Conservation (phyloP, 345 rosid species). For the Isatis tinctoria region DNA sequence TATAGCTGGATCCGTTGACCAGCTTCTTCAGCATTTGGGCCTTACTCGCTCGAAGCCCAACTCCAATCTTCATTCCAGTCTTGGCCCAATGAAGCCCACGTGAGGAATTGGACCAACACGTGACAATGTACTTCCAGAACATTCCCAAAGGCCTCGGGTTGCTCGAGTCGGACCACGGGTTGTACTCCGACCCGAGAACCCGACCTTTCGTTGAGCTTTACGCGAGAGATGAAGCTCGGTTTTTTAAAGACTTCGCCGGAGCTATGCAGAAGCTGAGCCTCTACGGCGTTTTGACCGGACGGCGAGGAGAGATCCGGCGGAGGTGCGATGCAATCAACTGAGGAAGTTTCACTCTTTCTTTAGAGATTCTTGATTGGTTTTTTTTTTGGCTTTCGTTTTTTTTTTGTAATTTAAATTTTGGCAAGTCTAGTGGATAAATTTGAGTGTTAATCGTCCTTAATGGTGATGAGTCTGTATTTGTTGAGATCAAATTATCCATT, state of each 20-base stretch:
- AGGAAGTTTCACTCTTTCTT: background rate
- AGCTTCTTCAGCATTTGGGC: no score
- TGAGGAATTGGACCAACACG: no score
- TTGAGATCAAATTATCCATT: no score
- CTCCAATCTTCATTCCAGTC: no score
- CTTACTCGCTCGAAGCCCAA: no score
- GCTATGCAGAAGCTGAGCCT: background rate
- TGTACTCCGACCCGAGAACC: background rate
- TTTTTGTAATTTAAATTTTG: no score
- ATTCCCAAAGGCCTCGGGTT: background rate
- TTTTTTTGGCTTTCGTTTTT: background rate
- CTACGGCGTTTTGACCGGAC: background rate
- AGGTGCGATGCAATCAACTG: background rate
- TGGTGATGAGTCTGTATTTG: no score
- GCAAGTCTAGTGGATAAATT: no score
- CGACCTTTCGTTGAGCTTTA: background rate
- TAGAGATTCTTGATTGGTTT: background rate
- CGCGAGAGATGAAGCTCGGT: background rate
- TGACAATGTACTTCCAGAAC: constrained; percentile 43
- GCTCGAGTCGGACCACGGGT: background rate
- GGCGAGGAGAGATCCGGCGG: background rate
- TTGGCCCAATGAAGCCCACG: no score
- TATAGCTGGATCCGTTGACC: no score
- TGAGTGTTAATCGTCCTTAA: no score
- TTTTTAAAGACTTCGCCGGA: background rate